These are phyloP conservation scores for Boletus bicolor DNA, from an alignment of 768 basidiomycete species.

Conservation along the genomic window DNA sequence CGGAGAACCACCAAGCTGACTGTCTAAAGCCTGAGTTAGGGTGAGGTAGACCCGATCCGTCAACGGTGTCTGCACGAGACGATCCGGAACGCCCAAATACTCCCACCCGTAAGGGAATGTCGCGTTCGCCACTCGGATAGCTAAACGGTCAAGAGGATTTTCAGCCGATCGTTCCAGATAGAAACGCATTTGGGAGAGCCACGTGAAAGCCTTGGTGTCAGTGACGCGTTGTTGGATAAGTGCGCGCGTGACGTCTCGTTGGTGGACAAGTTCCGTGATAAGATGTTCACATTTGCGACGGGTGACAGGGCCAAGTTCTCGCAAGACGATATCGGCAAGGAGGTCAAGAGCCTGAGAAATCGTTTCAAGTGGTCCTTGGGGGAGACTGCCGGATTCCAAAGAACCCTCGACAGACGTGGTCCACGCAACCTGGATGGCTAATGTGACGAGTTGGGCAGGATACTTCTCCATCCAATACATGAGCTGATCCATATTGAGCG, in stretches of 20 bases:
- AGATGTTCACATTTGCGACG: conserved; percentile 98
- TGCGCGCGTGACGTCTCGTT: conserved; percentile 87
- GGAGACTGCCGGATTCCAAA: conserved; percentile 51
- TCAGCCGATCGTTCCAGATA: conserved; percentile 74
- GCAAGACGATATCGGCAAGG: conserved; percentile 94
- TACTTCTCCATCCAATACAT: conserved; percentile 91
- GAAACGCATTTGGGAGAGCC: conserved; percentile 99
- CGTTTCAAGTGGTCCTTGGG: conserved; percentile 68
- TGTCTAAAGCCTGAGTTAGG: conserved; percentile 91
- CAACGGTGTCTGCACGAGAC: conserved; percentile 95
- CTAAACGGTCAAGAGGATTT: conserved; percentile 76
- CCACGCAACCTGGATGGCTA: conserved; percentile 96
- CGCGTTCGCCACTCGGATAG: conserved; percentile 85
- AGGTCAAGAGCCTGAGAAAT: conserved; percentile 84
- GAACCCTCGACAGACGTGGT: conserved; percentile 77
- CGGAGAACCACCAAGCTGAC: conserved; percentile 93
- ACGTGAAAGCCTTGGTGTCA: conserved; percentile 75
- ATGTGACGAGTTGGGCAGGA: conserved; percentile 92
- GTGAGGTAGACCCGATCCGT: conserved; percentile 98
- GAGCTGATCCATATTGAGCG: conserved; percentile 63
- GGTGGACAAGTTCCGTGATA: conserved; percentile 98
- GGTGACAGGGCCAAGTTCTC: conserved; percentile 85
- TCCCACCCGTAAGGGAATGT: conserved; percentile 98
- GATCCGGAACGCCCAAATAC: conserved; percentile 94
- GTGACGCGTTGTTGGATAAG: conserved; percentile 64